These are phyloP conservation scores for Apiospora rasikravindrae DNA, from an alignment of 2,329 filamentous ascomycete species.

Conservation along the genomic window DNA sequence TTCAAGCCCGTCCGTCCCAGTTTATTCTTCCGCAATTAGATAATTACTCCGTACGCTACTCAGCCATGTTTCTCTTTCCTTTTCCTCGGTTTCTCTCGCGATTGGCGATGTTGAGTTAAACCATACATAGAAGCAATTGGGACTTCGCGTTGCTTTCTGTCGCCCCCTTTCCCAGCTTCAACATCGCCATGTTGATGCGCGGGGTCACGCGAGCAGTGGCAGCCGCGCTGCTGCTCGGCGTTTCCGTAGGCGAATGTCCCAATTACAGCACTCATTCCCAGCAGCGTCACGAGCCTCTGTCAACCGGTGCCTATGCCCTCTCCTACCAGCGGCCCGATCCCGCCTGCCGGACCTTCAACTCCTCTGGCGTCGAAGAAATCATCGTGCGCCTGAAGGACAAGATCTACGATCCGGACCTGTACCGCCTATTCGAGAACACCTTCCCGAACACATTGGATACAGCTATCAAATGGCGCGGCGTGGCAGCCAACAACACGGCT, in stretches of 20 bases:
- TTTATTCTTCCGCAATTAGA: background rate
- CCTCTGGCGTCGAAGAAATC: slow-evolving; percentile 75
- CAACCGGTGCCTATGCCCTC: slow-evolving; percentile 75
- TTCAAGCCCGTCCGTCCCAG: background rate
- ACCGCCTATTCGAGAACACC: slow-evolving; percentile 72
- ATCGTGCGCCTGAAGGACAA: slow-evolving; percentile 71
- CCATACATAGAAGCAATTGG: no score
- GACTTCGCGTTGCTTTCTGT: background rate
- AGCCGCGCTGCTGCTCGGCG: slow-evolving; percentile 4
- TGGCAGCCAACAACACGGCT: slow-evolving; percentile 57
- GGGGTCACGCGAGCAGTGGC: background rate
- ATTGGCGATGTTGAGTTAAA: background rate
- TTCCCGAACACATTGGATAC: slow-evolving; percentile 80
- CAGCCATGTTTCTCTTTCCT: background rate
- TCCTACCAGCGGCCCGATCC: slow-evolving; percentile 79
- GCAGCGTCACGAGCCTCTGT: slow-evolving; percentile 71
- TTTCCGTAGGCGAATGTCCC: slow-evolving; percentile 52
- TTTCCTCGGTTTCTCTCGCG: background rate
- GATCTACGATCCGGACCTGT: slow-evolving; percentile 78
- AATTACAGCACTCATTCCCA: slow-evolving; percentile 68
- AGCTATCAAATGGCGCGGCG: slow-evolving; percentile 71
- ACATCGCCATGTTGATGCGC: slow-evolving; percentile 5
- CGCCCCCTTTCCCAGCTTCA: background rate
- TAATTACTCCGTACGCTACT: background rate
- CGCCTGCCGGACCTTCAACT: slow-evolving; percentile 82